Conservation (phyloP, 2,329 filamentous ascomycete genomes). For the Sphaerulina vaccinii region DNA sequence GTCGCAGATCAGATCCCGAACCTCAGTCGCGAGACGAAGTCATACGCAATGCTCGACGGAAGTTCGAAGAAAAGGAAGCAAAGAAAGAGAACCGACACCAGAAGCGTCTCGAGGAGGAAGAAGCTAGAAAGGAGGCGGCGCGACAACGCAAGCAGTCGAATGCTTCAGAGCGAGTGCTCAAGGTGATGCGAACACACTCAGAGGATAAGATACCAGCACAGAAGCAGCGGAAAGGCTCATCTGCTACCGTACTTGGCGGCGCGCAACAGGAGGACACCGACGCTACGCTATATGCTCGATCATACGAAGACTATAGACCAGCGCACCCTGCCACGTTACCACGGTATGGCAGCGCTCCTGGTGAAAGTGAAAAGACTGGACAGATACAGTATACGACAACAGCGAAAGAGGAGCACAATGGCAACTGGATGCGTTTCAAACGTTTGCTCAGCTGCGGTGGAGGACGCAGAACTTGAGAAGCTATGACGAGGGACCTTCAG, state of each 20-base stretch:
- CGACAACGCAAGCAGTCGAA: conserved; percentile 44
- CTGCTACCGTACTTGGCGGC: conserved; percentile 16
- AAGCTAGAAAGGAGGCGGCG: conserved; percentile 46
- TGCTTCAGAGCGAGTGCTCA: conserved; percentile 30
- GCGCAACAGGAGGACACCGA: conserved; percentile 18
- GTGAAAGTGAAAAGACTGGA: conserved; percentile 29
- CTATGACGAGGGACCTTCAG: neutral
- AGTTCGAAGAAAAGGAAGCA: conserved; percentile 60
- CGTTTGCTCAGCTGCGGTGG: conserved; percentile 52
- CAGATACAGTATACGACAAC: conserved; percentile 13
- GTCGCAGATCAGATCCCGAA: conserved; percentile 47
- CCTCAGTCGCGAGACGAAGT: conserved; percentile 55
- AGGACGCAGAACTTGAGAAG: neutral
- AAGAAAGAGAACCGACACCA: conserved; percentile 56
- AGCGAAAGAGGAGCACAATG: conserved; percentile 12
- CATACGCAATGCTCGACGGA: conserved; percentile 56
- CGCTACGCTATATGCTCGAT: conserved; percentile 14
- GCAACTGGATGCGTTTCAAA: conserved; percentile 54
- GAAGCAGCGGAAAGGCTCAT: conserved; percentile 22
- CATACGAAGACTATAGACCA: conserved; percentile 31
- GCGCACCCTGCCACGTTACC: conserved; percentile 28
- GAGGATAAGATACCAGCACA: conserved; percentile 23
- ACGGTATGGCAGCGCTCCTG: conserved; percentile 26
- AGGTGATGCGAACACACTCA: conserved; percentile 30
- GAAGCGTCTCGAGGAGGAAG: conserved; percentile 43